These are phyloP conservation scores for Eucalyptus microcorys DNA, from an alignment of 345 rosid species.

Conservation along the genomic window DNA sequence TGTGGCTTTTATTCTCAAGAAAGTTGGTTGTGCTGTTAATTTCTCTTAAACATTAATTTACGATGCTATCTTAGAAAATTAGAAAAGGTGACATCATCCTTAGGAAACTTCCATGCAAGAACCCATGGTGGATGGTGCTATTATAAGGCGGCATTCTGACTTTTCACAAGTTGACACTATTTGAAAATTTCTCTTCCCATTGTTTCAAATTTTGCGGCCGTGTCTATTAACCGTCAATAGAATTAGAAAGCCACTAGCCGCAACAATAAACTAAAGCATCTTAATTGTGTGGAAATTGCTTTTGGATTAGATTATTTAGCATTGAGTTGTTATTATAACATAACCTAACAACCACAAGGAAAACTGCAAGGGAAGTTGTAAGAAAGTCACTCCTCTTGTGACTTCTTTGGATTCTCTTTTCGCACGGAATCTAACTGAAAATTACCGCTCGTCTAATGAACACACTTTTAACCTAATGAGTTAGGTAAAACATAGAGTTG, in stretches of 20 bases:
- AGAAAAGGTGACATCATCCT: neutral
- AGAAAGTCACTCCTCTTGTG: neutral
- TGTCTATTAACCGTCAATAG: neutral
- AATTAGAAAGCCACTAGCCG: neutral
- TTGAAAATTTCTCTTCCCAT: neutral
- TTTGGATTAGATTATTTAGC: neutral
- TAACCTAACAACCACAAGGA: neutral
- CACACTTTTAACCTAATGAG: neutral
- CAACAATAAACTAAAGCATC: neutral
- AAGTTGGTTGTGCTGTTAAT: neutral
- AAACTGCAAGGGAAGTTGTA: neutral
- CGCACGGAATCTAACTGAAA: accelerated
- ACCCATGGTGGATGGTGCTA: neutral
- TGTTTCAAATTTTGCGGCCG: neutral
- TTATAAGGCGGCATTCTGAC: neutral
- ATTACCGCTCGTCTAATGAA: accelerated
- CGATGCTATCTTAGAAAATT: neutral
- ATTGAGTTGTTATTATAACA: neutral
- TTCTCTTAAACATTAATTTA: neutral
- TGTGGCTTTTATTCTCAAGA: neutral
- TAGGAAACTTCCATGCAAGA: neutral
- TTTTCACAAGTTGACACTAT: neutral
- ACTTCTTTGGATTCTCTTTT: neutral
- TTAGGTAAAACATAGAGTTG: neutral
- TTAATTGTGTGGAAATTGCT: neutral